These are phyloP conservation scores for Corchorus capsularis DNA, from an alignment of 345 rosid species.

Conservation along the genomic window DNA sequence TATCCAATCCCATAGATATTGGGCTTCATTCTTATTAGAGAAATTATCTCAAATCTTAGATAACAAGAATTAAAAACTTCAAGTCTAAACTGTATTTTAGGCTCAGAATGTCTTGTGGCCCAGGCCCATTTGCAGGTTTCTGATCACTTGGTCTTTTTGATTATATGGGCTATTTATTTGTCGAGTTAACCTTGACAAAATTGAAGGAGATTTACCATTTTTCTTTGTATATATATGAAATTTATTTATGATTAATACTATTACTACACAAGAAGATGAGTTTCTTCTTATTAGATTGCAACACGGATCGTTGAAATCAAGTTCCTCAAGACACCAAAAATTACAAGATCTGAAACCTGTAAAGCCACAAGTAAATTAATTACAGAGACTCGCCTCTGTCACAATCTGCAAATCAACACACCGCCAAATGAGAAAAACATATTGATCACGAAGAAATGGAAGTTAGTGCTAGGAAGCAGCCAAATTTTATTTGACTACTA, in stretches of 20 bases:
- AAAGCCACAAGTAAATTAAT: constrained; percentile 19
- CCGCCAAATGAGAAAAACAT: neutral
- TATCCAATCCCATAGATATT: too few species aligned
- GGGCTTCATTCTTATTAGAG: too few species aligned
- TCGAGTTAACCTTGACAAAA: neutral
- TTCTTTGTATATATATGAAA: too few species aligned
- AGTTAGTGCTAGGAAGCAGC: constrained; percentile 17
- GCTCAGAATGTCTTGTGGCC: neutral
- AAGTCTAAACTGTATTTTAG: neutral
- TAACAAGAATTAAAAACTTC: neutral
- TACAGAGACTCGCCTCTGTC: constrained; percentile 31
- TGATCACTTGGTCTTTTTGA: neutral
- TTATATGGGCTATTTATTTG: neutral
- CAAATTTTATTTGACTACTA: neutral
- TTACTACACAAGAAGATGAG: neutral
- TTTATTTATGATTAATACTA: too few species aligned
- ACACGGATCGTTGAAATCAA: neutral
- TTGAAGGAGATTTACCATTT: too few species aligned
- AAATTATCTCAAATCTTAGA: too few species aligned
- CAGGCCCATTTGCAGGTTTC: neutral
- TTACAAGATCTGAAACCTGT: constrained; percentile 19
- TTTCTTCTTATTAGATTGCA: constrained; percentile 25
- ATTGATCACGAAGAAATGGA: constrained; percentile 7
- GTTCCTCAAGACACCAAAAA: constrained; percentile 25
- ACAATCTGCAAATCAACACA: constrained; percentile 25